These are phyloP conservation scores for Diplodia sapinea DNA, from an alignment of 2,329 filamentous ascomycete genomes.

Conservation along the genomic window DNA sequence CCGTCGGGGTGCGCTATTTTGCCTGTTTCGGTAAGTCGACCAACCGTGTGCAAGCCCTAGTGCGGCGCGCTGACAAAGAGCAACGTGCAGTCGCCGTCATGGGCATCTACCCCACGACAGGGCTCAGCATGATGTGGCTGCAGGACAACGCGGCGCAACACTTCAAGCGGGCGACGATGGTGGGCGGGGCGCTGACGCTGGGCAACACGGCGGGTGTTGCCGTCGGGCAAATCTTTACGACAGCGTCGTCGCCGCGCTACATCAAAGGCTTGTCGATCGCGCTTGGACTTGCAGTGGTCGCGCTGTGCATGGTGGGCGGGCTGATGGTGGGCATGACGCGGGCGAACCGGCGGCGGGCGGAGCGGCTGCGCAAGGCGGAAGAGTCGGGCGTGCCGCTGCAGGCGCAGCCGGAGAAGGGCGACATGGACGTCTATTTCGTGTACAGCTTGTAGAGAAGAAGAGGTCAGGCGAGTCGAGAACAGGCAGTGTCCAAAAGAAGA, in stretches of 20 bases:
- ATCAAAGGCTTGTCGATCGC: slow-evolving; percentile 31
- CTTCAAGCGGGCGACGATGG: slow-evolving; percentile 30
- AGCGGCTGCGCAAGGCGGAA: slow-evolving; percentile 22
- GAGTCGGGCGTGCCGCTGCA: slow-evolving; percentile 23
- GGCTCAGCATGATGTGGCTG: slow-evolving; percentile 32
- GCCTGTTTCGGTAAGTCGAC: slow-evolving; percentile 31
- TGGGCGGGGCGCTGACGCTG: slow-evolving; percentile 30
- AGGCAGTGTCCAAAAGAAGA: not conserved
- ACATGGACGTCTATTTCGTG: slow-evolving; percentile 30
- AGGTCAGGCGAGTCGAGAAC: not conserved
- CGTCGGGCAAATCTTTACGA: slow-evolving; percentile 31
- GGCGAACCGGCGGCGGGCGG: slow-evolving; percentile 28
- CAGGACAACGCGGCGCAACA: slow-evolving; percentile 31
- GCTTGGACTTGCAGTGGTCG: slow-evolving; percentile 30
- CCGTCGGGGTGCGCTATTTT: slow-evolving; percentile 29
- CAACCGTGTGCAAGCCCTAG: not conserved
- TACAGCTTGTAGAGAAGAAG: slow-evolving; percentile 14
- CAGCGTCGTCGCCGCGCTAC: slow-evolving; percentile 24
- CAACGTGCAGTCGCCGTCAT: slow-evolving; percentile 16
- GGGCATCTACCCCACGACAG: slow-evolving; percentile 28
- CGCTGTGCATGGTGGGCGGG: slow-evolving; percentile 26
- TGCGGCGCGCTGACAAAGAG: not conserved
- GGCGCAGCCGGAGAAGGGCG: slow-evolving; percentile 27
- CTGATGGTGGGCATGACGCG: slow-evolving; percentile 28
- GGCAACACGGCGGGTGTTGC: slow-evolving; percentile 30